These are phyloP conservation scores for Amborella trichopoda DNA, from an alignment of 164 flowering plant species.

Conservation along the genomic window DNA sequence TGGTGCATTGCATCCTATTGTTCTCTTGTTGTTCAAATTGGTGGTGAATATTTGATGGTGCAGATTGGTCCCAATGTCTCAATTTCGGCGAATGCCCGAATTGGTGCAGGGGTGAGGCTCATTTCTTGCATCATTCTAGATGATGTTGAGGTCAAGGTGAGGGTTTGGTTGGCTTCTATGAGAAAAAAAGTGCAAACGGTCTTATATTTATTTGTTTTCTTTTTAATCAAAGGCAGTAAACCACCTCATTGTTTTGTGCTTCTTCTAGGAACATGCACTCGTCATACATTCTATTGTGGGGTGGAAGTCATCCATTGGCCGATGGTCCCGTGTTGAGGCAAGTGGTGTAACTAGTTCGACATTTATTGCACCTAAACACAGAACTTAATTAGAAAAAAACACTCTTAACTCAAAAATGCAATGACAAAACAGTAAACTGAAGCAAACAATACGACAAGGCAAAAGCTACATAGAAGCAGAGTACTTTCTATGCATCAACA, in stretches of 20 bases:
- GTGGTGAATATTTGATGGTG: too few species aligned
- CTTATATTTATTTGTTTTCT: too few species aligned
- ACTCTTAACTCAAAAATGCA: too few species aligned
- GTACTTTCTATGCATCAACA: too few species aligned
- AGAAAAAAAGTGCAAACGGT: too few species aligned
- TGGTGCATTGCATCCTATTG: not conserved
- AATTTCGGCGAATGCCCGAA: constrained; percentile 92
- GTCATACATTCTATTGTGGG: constrained; percentile 84
- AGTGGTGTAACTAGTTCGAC: constrained; percentile 8
- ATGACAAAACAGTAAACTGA: too few species aligned
- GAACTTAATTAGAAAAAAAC: too few species aligned
- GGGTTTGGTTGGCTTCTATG: not conserved
- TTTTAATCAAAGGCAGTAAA: too few species aligned
- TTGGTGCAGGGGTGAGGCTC: constrained; percentile 90
- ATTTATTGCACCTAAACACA: too few species aligned
- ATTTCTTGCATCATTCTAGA: constrained; percentile 84
- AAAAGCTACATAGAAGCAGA: too few species aligned
- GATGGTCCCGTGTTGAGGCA: constrained; percentile 97
- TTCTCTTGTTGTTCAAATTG: not conserved
- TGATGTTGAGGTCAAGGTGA: constrained; percentile 91
- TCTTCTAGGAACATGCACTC: constrained; percentile 91
- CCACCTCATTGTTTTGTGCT: too few species aligned
- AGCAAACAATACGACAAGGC: too few species aligned
- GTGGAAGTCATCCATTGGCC: constrained; percentile 95
- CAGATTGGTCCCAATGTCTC: constrained; percentile 99